Base-by-base conservation (phyloP, 257 asterid species). In the Scutellaria galericulata region DNA sequence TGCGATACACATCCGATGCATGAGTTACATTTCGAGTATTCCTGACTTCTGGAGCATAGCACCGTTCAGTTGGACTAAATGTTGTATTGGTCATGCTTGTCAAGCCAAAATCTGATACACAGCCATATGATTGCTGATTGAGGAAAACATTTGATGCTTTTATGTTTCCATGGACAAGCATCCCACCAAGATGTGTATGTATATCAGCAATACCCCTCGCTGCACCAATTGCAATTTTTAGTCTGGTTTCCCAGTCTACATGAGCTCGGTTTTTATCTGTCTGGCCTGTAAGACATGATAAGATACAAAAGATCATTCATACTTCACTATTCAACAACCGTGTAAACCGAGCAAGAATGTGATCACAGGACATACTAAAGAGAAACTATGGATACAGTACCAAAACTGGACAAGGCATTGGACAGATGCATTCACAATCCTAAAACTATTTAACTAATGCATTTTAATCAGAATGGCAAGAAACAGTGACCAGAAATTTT, bases 1-100 rank as follows among this genome's bases (percentile, higher is more conserved):
- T 71, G 81, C 73, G 14, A 68, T 80, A 76, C 12, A 80, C 84
- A 71, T 80, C 79, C 6, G 84, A 75, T 44, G 80, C 75, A 9
- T 80, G 81, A 18, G 81, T 75, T 9, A 55, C 58, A 40, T 61
- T 22, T 20, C 0, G 55, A n/a, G 75, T 24, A 35, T 64, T 40
- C 67, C 44, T 73, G 7, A 74, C 71, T 78, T 72, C 78, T 14
- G 78, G 82, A 10, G 78, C 82, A 20, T 65, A 13, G 42, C 68
- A 65, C 7, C 24, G 14, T 50, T 60, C 65, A 37, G 15, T 24
- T 13, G 74, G 57, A 68, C 7, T 59, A 61, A 48, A 77, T 7
- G 15, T 53, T 55, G 79, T 9, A 10, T 24, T 13, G n/a, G 24
- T 46, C 42, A 66, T 10, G 51, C 42, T 35, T 12, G 73, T 1